Conservation (phyloP, 352 stramenopile genomes). For the Phytophthora gonapodyides region DNA sequence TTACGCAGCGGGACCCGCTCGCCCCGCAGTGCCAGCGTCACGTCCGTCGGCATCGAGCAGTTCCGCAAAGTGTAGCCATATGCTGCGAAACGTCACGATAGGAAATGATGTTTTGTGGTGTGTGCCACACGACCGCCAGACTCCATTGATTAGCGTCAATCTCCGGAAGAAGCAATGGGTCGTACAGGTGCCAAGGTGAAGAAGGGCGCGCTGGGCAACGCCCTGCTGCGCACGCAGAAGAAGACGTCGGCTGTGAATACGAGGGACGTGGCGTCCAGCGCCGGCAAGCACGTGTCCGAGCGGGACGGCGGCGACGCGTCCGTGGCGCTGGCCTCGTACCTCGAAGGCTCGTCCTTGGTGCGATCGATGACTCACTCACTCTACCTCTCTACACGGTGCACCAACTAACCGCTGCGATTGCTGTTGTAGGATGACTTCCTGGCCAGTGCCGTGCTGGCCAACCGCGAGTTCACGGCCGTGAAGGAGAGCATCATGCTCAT, state of each 20-base stretch:
- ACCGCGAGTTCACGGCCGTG: slow-evolving; percentile 92
- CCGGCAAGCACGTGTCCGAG: slow-evolving; percentile 83
- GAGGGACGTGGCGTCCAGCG: slow-evolving; percentile 78
- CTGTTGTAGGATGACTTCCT: slow-evolving; percentile 90
- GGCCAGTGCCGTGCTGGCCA: slow-evolving; percentile 89
- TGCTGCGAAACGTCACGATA: slow-evolving; percentile 8
- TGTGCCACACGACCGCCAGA: background rate
- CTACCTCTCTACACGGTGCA: background rate
- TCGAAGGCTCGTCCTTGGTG: slow-evolving; percentile 86
- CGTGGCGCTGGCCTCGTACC: slow-evolving; percentile 80
- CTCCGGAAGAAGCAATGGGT: slow-evolving; percentile 48
- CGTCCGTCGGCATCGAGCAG: background rate
- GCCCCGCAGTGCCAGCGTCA: slow-evolving; percentile 57
- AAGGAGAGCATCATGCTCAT: slow-evolving; percentile 88
- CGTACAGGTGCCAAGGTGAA: slow-evolving; percentile 75
- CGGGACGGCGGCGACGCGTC: slow-evolving; percentile 82
- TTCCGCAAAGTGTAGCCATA: background rate
- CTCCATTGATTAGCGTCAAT: slow-evolving; percentile 29
- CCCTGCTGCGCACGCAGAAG: slow-evolving; percentile 79
- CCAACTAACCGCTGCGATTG: slow-evolving; percentile 9
- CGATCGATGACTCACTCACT: background rate
- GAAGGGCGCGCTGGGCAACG: slow-evolving; percentile 74
- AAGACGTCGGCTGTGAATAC: slow-evolving; percentile 69
- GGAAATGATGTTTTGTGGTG: slow-evolving; percentile 3
- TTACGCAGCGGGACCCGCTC: slow-evolving; percentile 47